Percentiles rank a stretch among this genome's conserved stretches.
Evolutionary conservation across 148 eudicot genomes (phyloP).

Genomic region (Hydrangea macrophylla): DNA sequence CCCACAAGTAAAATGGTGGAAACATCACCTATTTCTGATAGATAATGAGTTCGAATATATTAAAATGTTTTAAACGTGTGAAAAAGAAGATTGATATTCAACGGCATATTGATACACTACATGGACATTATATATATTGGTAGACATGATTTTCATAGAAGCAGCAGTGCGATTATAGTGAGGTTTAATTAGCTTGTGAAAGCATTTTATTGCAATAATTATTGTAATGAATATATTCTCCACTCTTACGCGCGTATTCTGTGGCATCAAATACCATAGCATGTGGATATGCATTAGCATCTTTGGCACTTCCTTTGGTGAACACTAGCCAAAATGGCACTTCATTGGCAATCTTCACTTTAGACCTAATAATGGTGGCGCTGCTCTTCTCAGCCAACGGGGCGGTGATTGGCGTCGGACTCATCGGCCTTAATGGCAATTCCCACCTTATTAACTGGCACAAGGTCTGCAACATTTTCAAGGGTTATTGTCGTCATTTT

Average conservation of each 20-base stretch:
- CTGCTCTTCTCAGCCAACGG: constrained; percentile 38
- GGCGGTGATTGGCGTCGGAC: constrained; percentile 21
- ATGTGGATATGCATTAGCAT: constrained; percentile 18
- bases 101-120: too few species aligned
- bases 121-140: too few species aligned
- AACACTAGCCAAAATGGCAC: neutral
- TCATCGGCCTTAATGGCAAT: constrained; percentile 30
- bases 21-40: too few species aligned
- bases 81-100: too few species aligned
- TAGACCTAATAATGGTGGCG: constrained; percentile 33
- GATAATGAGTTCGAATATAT: too few species aligned
- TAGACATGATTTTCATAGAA: too few species aligned
- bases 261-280: constrained; percentile 37
- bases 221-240: too few species aligned
- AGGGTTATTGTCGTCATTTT: constrained; percentile 19
- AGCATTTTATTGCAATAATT: too few species aligned
- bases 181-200: too few species aligned
- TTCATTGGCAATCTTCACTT: neutral
- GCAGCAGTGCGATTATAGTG: too few species aligned
- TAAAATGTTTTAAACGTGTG: too few species aligned
- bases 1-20: too few species aligned
- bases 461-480: constrained; percentile 26
- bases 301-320: constrained; percentile 13
- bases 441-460: constrained; percentile 34
- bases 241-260: constrained; percentile 20